phyloP scores from a whole-genome alignment of 257 asterid species.

The Gardenia jasminoides region DNA sequence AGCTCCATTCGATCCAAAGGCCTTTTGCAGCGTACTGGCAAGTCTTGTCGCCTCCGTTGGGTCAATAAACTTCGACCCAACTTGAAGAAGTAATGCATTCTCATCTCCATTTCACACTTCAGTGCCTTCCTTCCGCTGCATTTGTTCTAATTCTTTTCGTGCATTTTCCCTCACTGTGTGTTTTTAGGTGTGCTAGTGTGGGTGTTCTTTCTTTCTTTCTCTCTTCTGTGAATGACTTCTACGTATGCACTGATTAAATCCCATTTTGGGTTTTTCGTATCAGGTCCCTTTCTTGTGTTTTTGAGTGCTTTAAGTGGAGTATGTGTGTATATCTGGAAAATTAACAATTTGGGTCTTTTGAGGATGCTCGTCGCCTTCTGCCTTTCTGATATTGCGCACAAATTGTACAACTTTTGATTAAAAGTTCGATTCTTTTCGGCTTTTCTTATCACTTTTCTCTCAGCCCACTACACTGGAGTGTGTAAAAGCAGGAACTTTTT shows the following conservation, averaged over 20 bases:
- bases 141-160: not conserved
- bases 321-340: not conserved
- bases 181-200: not conserved
- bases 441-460: not conserved
- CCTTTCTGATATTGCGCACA: not conserved
- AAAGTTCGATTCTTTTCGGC: not conserved
- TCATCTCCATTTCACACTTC: not conserved
- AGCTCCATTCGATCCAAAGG: slow-evolving; percentile 99
- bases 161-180: not conserved
- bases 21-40: slow-evolving; percentile 85
- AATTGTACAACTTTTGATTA: not conserved
- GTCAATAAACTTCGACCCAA: slow-evolving; percentile 91
- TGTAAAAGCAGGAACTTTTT: too few species aligned
- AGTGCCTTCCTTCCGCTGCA: not conserved
- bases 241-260: not conserved
- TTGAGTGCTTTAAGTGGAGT: not conserved
- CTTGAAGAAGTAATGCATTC: slow-evolving; percentile 36
- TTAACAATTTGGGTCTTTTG: not conserved
- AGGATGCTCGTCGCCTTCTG: not conserved
- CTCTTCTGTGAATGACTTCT: not conserved
- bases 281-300: not conserved
- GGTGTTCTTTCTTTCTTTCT: not conserved
- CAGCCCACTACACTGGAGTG: too few species aligned
- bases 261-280: not conserved
- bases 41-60: slow-evolving; percentile 97